Evolutionary conservation across 768 basidiomycete genomes (phyloP).

Genomic region (Gymnopilus junonius): DNA sequence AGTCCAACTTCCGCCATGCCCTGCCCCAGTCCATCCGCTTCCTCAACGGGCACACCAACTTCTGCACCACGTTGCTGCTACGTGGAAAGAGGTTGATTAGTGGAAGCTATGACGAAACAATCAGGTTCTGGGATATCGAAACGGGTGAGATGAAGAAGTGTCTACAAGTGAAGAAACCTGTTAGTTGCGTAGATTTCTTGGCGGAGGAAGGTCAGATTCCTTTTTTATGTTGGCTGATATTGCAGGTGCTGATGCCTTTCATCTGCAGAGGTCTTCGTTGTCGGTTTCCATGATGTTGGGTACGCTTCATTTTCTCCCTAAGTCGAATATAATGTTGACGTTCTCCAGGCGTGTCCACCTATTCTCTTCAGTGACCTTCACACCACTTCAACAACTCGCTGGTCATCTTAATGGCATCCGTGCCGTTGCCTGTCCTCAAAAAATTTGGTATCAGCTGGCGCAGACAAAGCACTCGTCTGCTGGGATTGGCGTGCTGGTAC

Average conservation of each 20-base stretch:
- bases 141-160: slow-evolving; percentile 70
- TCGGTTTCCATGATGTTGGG: slow-evolving; percentile 94
- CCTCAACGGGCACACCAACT: slow-evolving; percentile 84
- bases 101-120: slow-evolving; percentile 91
- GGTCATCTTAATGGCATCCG: slow-evolving; percentile 91
- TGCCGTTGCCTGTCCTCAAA: slow-evolving; percentile 86
- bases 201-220: slow-evolving; percentile 68
- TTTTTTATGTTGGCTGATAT: background rate
- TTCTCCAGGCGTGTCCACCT: slow-evolving; percentile 77
- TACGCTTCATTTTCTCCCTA: slow-evolving; percentile 35
- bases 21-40: slow-evolving; percentile 79
- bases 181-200: slow-evolving; percentile 88
- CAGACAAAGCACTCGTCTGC: slow-evolving; percentile 75
- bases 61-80: slow-evolving; percentile 73
- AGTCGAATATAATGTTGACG: background rate
- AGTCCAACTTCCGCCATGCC: slow-evolving; percentile 79
- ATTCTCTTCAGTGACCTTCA: slow-evolving; percentile 85
- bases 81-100: slow-evolving; percentile 84
- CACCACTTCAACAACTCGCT: slow-evolving; percentile 80
- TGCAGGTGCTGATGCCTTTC: background rate
- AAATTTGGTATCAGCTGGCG: slow-evolving; percentile 87
- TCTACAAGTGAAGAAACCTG: slow-evolving; percentile 84
- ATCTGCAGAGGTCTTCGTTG: slow-evolving; percentile 83
- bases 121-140: slow-evolving; percentile 88
- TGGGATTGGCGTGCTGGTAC: slow-evolving; percentile 92